Base-by-base conservation (phyloP, 2,329 filamentous ascomycete genomes). In the Aspergillus puulaauensis region DNA sequence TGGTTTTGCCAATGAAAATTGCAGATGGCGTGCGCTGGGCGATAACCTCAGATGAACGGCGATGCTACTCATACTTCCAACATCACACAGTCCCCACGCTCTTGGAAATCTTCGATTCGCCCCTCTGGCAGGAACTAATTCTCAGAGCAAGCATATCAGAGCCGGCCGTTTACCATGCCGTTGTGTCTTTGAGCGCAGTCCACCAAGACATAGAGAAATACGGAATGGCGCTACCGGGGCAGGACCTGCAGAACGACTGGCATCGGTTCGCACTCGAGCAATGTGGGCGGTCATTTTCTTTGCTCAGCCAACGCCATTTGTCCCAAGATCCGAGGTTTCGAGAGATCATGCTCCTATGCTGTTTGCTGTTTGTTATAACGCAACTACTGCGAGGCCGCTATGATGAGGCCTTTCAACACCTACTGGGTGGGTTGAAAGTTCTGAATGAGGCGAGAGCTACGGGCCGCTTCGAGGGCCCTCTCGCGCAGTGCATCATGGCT, bases 41-140 rank as follows among this genome's bases (percentile, higher is more conserved):
- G 19, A 51, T 46, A 6, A 66, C 61, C 23, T 51, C 50, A 9
- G 62, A 66, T 27, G 64, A 67, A 51, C 50, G 50, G 50, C 62
- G 64, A 35, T 60, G 61, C 33, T 66, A 65, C 41, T 55, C 61
- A 3, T 64, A 57, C 47, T 67, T 66, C 23, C 57, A 43, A 14
- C 19, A 54, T 49, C 57, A 33, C 27, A 61, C 64, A 3, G 56
- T 63, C 27, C 61, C 64, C 14, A 50, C 53, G 8, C 46, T 67
- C 11, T 52, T 33, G 9, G 54, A n/a, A 5, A 60, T 54, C 50
- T 64, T 65, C 37, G 46, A 63, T 39, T 57, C 56, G 3, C 43
- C 51, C 2, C 50, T 65, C 12, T 61, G 59, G 59, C 46, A 50
- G 15, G 45, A 23, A 46, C 5, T 57, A 3, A 27, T 52, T 3